Evolutionary conservation across 2,329 filamentous ascomycete species (phyloP), one percentile per base, ranked within the genome.

Genomic region (Hymenoscyphus fraxineus): DNA sequence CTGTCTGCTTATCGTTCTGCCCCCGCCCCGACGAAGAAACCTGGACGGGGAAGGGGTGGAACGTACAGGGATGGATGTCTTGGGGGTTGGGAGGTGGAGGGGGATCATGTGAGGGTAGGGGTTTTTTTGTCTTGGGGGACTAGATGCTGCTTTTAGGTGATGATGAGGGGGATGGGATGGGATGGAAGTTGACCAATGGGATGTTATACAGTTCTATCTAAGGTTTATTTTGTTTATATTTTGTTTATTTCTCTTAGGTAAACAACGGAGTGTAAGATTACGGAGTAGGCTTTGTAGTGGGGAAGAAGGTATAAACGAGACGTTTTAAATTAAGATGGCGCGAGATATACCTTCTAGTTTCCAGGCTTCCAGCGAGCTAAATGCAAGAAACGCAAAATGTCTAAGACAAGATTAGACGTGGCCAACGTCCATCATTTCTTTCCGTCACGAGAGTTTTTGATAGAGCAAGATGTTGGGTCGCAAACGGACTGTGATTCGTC

Each of bases 41-140:
- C 15, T n/a, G 13, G 41, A 15, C 58, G 16, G 12, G 15, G 2
- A 32, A 7, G 5, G 9, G 22, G 27, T 27, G 27, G 27, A 27
- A 27, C 27, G 27, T 27, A 27, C 27, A 27, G 31, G 19, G 15
- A 27, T 6, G 2, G 35, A 32, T 59, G 16, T 40, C 35, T 59
- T 59, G 35, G 38, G 38, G 63, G 51, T 47, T 44, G 32, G 57
- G 55, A n/a, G 39, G n/a, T n/a, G 44, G 55, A n/a, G 39, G n/a
- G 16, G 44, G 40, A 59, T 44, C 27, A 51, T 41, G 64, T 59
- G 58, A 59, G 35, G 16, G 57, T 15, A 57, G 13, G 31, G 19
- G 13, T 57, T 31, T 16, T 57, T 27, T 19, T 2, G 22, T 59
- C 16, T 39, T 40, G 57, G 56, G 32, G 56, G 38, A 7, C n/a